Evolutionary conservation across 495 filamentous ascomycete species (phyloP).

Genomic region (Friedmanniomyces endolithicus): DNA sequence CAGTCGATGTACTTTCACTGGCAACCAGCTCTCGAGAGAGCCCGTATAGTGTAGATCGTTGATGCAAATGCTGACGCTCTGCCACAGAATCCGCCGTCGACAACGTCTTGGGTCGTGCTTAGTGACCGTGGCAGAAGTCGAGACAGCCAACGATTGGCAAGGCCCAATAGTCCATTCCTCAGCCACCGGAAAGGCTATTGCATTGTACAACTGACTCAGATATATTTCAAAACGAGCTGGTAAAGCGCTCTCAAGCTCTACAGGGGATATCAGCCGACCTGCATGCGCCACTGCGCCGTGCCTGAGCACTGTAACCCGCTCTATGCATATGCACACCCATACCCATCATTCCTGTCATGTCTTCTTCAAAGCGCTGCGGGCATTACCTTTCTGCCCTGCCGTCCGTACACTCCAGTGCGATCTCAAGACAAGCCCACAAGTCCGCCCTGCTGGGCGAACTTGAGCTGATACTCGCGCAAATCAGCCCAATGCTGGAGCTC

Average conservation of each 20-base stretch:
- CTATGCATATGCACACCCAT: not conserved
- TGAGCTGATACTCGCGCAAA: conserved; percentile 58
- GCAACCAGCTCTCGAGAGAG: no score
- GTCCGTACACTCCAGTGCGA: no score
- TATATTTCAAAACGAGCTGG: not conserved
- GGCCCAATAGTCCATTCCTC: no score
- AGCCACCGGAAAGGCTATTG: not conserved
- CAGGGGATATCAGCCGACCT: not conserved
- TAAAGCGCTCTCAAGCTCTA: not conserved
- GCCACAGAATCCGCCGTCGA: conserved; percentile 53
- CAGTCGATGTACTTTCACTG: no score
- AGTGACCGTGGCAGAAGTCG: not conserved
- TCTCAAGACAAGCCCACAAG: conserved; percentile 24
- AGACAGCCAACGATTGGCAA: no score
- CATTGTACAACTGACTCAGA: not conserved
- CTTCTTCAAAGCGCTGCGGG: no score
- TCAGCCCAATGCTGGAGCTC: conserved; percentile 62
- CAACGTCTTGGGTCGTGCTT: conserved; percentile 45
- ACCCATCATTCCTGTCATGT: no score
- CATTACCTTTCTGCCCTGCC: no score
- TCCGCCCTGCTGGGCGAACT: conserved; percentile 51
- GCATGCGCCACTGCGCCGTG: not conserved
- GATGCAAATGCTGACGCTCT: not conserved
- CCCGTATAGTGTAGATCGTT: no score
- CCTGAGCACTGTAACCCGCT: no score